Base-by-base conservation (phyloP, 106 monocot species). In the Acorus calamus region DNA sequence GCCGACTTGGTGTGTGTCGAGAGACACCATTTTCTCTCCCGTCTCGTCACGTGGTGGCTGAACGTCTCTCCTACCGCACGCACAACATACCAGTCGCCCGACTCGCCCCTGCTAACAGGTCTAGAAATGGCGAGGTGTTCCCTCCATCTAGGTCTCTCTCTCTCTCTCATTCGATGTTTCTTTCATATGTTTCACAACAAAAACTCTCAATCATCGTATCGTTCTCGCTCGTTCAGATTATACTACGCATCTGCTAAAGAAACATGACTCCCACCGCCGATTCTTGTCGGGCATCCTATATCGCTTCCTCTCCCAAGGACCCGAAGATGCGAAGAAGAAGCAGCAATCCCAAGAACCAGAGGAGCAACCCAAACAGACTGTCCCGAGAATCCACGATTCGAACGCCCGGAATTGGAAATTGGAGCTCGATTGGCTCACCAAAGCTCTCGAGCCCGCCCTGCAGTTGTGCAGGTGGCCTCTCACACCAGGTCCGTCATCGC, bases 391-490 rank as follows among this genome's bases (percentile, higher is more conserved):
- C 11, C 50, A 42, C 53, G 13, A 70, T 46, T 3, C 11, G 8
- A 77, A 41, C 54, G 55, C 62, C 43, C 56, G 74, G 71, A 88
- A 72, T 55, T 85, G 85, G 88, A 88, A 85, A 73, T 13, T 80
- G 14, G 93, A 93, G 61, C 52, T 73, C 41, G 81, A 77, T 56
- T 88, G 93, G 93, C 79, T 88, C 42, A 72, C 85, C 43, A 88
- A 77, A 74, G 88, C 88, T 51, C 74, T 93, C 46, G 85, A 88
- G 42, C 85, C 85, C 3, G 88, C 93, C 2, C 47, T 88, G 70
- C 83, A 93, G 44, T 50, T 88, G 49, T 93, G 78, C 55, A 93
- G 89, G 12, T 81, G 88, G 85, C 80, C 82, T 42, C 78, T 75
- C 45, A 68, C 69, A 59, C 42, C 84, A 76, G 81, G 91, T 91